A percentile compares a stretch with the other conserved stretches of the same genome.
Conservation (phyloP, 352 stramenopile species). For the Globisporangium canariense region DNA sequence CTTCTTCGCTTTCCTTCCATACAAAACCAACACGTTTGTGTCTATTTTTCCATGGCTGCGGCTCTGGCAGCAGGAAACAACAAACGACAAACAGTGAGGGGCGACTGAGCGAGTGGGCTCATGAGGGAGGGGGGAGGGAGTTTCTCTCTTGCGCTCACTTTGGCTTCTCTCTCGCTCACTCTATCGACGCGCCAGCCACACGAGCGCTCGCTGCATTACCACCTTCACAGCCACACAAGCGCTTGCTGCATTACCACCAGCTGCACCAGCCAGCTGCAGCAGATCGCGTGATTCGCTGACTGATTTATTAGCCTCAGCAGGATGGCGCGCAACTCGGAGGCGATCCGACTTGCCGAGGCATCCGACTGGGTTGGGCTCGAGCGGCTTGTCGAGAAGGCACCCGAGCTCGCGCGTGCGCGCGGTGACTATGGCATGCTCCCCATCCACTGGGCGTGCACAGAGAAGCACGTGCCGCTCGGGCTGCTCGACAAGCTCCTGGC, state of each 20-base stretch:
- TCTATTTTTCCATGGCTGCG: slow-evolving; percentile 1
- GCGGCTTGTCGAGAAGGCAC: slow-evolving; percentile 52
- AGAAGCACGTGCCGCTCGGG: slow-evolving; percentile 52
- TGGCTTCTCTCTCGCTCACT: slow-evolving; percentile 8
- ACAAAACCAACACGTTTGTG: not conserved
- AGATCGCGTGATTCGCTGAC: not conserved
- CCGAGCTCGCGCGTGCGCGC: slow-evolving; percentile 37
- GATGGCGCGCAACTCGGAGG: slow-evolving; percentile 45
- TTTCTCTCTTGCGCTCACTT: not conserved
- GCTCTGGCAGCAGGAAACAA: not conserved
- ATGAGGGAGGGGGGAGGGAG: not conserved
- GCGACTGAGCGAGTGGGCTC: not conserved
- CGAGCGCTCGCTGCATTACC: not conserved
- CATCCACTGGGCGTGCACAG: slow-evolving; percentile 79
- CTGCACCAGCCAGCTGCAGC: not conserved
- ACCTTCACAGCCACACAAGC: not conserved
- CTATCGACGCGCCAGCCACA: not conserved
- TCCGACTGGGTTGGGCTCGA: slow-evolving; percentile 75
- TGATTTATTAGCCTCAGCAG: not conserved
- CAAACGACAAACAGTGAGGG: not conserved
- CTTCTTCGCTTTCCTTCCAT: not conserved
- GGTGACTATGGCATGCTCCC: slow-evolving; percentile 85
- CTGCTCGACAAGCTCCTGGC: slow-evolving; percentile 58
- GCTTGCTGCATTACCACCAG: not conserved
- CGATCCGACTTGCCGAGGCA: slow-evolving; percentile 70